A percentile compares a stretch with the other conserved stretches of the same genome.
Evolutionary conservation across 2,329 filamentous ascomycete species (phyloP).

Genomic region (Arthrobotrys megalospora): DNA sequence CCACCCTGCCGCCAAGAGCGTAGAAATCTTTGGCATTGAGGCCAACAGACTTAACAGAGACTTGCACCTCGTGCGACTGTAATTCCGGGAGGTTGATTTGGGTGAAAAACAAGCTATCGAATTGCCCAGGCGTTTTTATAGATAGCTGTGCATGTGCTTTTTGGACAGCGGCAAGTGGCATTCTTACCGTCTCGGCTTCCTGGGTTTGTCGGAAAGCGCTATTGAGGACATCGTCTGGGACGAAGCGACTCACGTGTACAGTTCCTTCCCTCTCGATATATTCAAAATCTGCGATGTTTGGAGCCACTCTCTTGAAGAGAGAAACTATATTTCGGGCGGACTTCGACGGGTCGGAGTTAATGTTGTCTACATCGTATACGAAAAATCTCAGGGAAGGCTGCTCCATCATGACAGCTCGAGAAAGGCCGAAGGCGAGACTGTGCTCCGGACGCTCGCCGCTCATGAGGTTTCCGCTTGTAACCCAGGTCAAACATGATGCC

Average conservation of each 20-base stretch:
- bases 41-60: slow-evolving; percentile 64
- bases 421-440: slow-evolving; percentile 61
- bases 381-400: slow-evolving; percentile 63
- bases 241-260: slow-evolving; percentile 65
- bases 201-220: slow-evolving; percentile 57
- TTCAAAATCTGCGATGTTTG: slow-evolving; percentile 63
- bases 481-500: slow-evolving; percentile 60
- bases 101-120: slow-evolving; percentile 63
- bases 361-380: slow-evolving; percentile 61
- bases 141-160: slow-evolving; percentile 36
- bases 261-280: slow-evolving; percentile 65
- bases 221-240: slow-evolving; percentile 64
- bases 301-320: slow-evolving; percentile 22
- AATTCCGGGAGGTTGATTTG: slow-evolving; percentile 60
- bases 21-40: slow-evolving; percentile 65
- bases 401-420: slow-evolving; percentile 62
- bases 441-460: slow-evolving; percentile 57
- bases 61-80: slow-evolving; percentile 63
- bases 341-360: slow-evolving; percentile 3
- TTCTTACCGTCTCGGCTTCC: slow-evolving; percentile 29
- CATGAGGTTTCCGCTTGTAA: slow-evolving; percentile 60
- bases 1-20: slow-evolving; percentile 63
- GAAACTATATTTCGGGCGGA: slow-evolving; percentile 45
- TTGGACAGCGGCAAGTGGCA: slow-evolving; percentile 43
- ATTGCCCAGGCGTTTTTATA: slow-evolving; percentile 65